Percentiles rank a stretch among this genome's conserved stretches.
Evolutionary conservation across 805 yeast genomes (phyloP).

Genomic region (Candida methanosorbosa): DNA sequence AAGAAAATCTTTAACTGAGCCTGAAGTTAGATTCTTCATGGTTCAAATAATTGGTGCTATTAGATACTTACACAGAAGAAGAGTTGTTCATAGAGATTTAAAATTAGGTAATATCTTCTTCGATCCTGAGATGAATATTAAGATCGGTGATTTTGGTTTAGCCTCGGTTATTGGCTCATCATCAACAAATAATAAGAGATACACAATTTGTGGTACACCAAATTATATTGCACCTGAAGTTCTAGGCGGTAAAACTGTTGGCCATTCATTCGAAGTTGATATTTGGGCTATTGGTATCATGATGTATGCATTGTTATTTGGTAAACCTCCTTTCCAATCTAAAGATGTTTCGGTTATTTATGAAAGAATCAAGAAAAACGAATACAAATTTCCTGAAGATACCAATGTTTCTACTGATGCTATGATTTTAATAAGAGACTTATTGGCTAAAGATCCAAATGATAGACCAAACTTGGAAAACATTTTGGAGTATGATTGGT

Average conservation of each 20-base stretch:
- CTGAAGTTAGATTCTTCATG: slow-evolving; percentile 84
- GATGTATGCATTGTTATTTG: slow-evolving; percentile 85
- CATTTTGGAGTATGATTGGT: slow-evolving; percentile 79
- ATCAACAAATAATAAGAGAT: slow-evolving; percentile 63
- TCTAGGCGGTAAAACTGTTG: slow-evolving; percentile 74
- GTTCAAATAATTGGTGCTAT: slow-evolving; percentile 93
- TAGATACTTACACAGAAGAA: slow-evolving; percentile 81
- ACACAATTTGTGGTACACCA: slow-evolving; percentile 97
- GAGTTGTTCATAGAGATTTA: slow-evolving; percentile 93
- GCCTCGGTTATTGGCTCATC: slow-evolving; percentile 84
- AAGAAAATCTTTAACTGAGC: slow-evolving; percentile 79
- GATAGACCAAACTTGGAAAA: slow-evolving; percentile 76
- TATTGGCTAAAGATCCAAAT: slow-evolving; percentile 70
- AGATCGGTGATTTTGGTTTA: slow-evolving; percentile 95
- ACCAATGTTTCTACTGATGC: slow-evolving; percentile 60
- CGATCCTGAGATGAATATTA: slow-evolving; percentile 88
- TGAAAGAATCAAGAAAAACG: slow-evolving; percentile 80
- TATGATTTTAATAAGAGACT: slow-evolving; percentile 56
- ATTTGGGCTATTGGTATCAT: slow-evolving; percentile 97
- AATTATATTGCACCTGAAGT: slow-evolving; percentile 98
- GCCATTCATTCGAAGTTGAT: slow-evolving; percentile 93
- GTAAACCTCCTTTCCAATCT: slow-evolving; percentile 97
- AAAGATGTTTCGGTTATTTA: slow-evolving; percentile 89
- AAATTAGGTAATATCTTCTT: slow-evolving; percentile 94
- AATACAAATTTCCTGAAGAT: slow-evolving; percentile 66